Evolutionary conservation across 306 rosid species (phyloP).

Genomic region (Trichosanthes truncata): DNA sequence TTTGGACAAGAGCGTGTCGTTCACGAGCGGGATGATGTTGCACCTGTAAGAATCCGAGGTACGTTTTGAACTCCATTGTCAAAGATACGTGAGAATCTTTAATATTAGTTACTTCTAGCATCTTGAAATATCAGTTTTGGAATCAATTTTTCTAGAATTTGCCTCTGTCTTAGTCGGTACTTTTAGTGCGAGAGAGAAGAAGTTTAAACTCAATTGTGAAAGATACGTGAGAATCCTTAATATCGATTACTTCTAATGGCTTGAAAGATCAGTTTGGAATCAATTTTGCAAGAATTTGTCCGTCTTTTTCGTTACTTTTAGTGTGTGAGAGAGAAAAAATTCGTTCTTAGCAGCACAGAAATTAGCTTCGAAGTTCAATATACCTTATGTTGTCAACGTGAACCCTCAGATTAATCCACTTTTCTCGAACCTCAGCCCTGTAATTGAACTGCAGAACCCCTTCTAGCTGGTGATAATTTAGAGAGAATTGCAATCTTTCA

Average conservation of each 20-base stretch:
- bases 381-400: constrained; percentile 88
- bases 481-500: constrained; percentile 71
- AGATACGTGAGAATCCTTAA: background rate
- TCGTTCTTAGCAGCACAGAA: background rate
- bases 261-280: background rate
- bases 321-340: background rate
- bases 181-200: background rate
- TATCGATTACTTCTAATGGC: background rate
- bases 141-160: background rate
- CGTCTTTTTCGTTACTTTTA: background rate
- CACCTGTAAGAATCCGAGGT: constrained; percentile 31
- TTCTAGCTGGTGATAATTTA: constrained; percentile 70
- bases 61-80: background rate
- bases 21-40: constrained; percentile 54
- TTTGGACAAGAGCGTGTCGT: constrained; percentile 49
- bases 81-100: background rate
- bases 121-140: background rate
- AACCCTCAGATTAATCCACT: constrained; percentile 61
- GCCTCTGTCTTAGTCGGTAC: background rate
- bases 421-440: constrained; percentile 36
- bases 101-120: background rate
- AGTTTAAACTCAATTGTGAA: background rate
- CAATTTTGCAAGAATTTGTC: background rate
- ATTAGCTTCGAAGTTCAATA: background rate
- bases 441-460: constrained; percentile 85